These are phyloP conservation scores for Candida tropicalis DNA, from an alignment of 1,139 yeast genomes.

Conservation along the genomic window DNA sequence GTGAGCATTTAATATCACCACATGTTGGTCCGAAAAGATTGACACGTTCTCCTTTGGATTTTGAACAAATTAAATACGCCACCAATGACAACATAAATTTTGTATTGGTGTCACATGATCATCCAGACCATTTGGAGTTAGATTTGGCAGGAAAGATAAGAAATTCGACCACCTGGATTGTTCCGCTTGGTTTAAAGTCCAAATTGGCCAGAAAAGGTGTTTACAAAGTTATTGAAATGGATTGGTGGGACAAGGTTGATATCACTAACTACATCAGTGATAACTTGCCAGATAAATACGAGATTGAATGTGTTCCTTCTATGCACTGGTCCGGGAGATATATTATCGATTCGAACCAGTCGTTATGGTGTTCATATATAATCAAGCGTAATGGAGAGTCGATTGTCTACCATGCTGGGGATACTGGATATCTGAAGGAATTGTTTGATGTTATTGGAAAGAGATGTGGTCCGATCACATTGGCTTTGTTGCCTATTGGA, in stretches of 20 bases:
- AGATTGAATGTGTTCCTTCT: constrained; percentile 87
- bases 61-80: constrained; percentile 61
- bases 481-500: constrained; percentile 88
- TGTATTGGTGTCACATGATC: constrained; percentile 87
- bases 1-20: constrained; percentile 64
- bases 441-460: constrained; percentile 66
- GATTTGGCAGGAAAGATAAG: constrained; percentile 61
- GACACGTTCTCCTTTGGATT: constrained; percentile 66
- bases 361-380: constrained; percentile 88
- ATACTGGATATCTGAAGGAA: constrained; percentile 82
- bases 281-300: constrained; percentile 56
- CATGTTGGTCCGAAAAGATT: constrained; percentile 81
- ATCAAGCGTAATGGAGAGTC: constrained; percentile 68
- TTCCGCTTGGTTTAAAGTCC: constrained; percentile 75
- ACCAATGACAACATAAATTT: constrained; percentile 57
- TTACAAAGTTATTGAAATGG: constrained; percentile 66
- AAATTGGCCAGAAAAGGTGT: constrained; percentile 61
- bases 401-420: constrained; percentile 88
- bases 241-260: constrained; percentile 85
- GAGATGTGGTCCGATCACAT: constrained; percentile 61
- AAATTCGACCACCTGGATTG: constrained; percentile 72
- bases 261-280: constrained; percentile 37
- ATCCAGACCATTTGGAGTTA: constrained; percentile 89
- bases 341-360: constrained; percentile 72
- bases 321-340: constrained; percentile 98